Evolutionary conservation across 495 filamentous ascomycete genomes (phyloP), one percentile per base, ranked within the genome.

Genomic region (Staphylotrichum tortipilum): DNA sequence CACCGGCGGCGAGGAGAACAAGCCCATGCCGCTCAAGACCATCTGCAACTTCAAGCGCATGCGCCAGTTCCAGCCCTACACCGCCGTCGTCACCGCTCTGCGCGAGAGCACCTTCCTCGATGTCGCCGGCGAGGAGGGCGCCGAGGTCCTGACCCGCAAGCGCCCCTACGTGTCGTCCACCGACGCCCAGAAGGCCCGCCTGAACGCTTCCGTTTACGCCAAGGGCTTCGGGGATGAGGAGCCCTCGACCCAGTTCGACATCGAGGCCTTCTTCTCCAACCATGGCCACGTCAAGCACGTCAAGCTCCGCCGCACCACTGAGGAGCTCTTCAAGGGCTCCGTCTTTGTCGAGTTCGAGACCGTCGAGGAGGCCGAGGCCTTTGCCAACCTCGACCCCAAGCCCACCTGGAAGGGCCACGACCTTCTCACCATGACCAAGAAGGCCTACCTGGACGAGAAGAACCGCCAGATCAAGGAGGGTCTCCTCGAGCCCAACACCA

Each of bases 41-140:
- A 77, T 99, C 49, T 78, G 80, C 72, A 82, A 66, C 24, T 98
- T 98, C 74, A 89, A 89, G 65, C 87, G 92, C 57, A 98, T 98
- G 92, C 80, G 76, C 38, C 84, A 83, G 53, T 97, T 97, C 77
- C 78, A 90, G 66, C 86, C 89, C 21, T 84, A 83, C 65, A 79
- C 74, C 45, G 84, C 84, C 30, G 78, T 99, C 31, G 81, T 95
- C 40, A 79, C 82, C 51, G 92, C 92, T 26, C 77, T 99, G 18
- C 81, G 80, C 62, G 77, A 83, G 10, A 87, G 85, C 66, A 70
- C 78, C 24, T 66, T 77, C 34, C 71, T 99, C 19, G 79, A 50
- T 78, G 87, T 61, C 68, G 65, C 72, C 18, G 78, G 76, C 59
- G 61, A 75, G 48, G 84, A 85, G 59, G 75, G 75, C 55, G 52